Conservation (phyloP, 208 protist species). For the Leishmania braziliensis region DNA sequence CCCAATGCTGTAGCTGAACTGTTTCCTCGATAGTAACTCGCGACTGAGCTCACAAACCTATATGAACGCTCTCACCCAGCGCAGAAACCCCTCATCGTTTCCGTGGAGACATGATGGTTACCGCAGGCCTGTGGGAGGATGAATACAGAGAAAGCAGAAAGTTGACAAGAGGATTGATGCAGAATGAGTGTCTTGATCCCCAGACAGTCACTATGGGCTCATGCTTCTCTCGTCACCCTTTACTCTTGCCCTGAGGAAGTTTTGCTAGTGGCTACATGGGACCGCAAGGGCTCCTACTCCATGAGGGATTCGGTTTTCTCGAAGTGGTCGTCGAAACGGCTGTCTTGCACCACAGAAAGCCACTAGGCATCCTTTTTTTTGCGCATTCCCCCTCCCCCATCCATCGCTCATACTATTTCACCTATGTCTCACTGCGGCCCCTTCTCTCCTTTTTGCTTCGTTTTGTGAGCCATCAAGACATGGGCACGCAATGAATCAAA, state of each 20-base stretch:
- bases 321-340: not conserved
- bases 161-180: not conserved
- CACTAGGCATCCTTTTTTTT: not conserved
- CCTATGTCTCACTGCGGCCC: not conserved
- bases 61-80: not conserved
- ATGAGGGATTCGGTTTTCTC: too few species aligned
- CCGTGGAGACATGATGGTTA: not conserved
- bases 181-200: not conserved
- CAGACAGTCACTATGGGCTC: not conserved
- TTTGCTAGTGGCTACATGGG: not conserved
- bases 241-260: not conserved
- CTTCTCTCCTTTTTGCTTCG: not conserved
- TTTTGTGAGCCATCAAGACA: not conserved
- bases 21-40: not conserved
- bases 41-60: not conserved
- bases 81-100: not conserved
- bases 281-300: not conserved
- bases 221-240: not conserved
- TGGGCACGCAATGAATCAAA: not conserved
- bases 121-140: not conserved
- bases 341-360: not conserved
- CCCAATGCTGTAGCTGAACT: slow-evolving; percentile 7
- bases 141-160: too few species aligned
- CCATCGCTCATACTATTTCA: not conserved
- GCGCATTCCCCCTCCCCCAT: not conserved